Percentiles rank a stretch among this genome's conserved stretches.
These are phyloP conservation scores for Auricularia auricula-judae DNA, from an alignment of 768 basidiomycete genomes.

Conservation along the genomic window DNA sequence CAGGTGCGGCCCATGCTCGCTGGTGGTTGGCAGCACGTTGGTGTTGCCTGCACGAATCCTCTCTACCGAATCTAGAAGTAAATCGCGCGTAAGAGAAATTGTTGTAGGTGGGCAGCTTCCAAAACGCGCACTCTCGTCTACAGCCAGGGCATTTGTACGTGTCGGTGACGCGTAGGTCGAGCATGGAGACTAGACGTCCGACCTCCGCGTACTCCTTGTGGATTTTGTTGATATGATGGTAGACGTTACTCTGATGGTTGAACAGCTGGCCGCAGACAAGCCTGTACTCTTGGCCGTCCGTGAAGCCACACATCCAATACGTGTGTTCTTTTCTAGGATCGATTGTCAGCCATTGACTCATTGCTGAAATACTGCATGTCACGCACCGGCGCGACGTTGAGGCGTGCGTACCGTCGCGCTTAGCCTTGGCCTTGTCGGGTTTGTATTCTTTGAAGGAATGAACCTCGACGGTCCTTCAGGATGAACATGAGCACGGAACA, in stretches of 20 bases:
- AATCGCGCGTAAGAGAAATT: background rate
- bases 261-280: background rate
- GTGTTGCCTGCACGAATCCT: background rate
- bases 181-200: background rate
- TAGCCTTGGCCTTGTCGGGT: background rate
- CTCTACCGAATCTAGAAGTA: background rate
- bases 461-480: background rate
- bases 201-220: background rate
- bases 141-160: background rate
- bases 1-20: background rate
- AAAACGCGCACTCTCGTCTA: background rate
- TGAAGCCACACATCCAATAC: background rate
- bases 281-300: background rate
- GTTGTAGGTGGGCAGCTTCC: background rate
- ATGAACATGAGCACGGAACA: background rate
- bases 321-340: background rate
- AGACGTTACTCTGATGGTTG: background rate
- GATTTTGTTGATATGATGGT: background rate
- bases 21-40: background rate
- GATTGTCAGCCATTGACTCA: background rate
- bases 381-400: background rate
- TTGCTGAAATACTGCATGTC: background rate
- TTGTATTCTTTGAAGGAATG: background rate
- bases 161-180: background rate
- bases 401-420: background rate